Evolutionary conservation across 805 yeast species (phyloP), one percentile per base, ranked within the genome.

Genomic region (Saturnispora kantuleensis): DNA sequence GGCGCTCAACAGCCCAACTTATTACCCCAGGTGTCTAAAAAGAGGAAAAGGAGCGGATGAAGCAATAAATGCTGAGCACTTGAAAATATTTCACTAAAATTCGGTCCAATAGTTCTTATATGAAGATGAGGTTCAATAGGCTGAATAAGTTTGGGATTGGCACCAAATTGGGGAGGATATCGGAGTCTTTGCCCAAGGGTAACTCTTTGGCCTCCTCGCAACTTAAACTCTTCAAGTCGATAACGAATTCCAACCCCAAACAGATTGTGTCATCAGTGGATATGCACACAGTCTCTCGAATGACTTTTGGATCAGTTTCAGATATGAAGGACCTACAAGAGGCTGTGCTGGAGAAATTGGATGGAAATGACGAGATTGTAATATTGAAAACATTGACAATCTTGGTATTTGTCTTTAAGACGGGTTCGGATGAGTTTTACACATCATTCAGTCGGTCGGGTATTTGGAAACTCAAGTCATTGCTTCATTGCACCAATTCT

Each of bases 351-450:
- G 34, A 29, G 10, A 31, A 38, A 16, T 28, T 43, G 21, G 32
- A 38, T 8, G 32, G 34, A 3, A 8, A 31, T 9, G 28, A 33
- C 3, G 15, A 32, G 2, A 16, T 43, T 5, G n/a, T 38, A 5
- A 6, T 38, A n/a, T 17, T 43, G 16, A 43, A 43, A 16, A 21
- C 46, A 30, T 32, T 43, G 28, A 32, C 46, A 11, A 34, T 43
- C 10, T 33, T 43, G 28, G 18, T 32, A n/a, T 43, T 43, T 32
- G 35, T 38, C 17, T 38, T 43, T 17, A 43, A 37, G 29, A 43
- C 46, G 8, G 46, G 46, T 15, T 38, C 46, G 5, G 42, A 37
- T 28, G 41, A 32, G 8, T 43, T 43, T 32, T 43, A 43, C 33
- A 13, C 33, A 6, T n/a, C 15, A 26, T 43, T 43, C 10, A 30